These are phyloP conservation scores for Phaseolus coccineus DNA, from an alignment of 331 rosid species.

Conservation along the genomic window DNA sequence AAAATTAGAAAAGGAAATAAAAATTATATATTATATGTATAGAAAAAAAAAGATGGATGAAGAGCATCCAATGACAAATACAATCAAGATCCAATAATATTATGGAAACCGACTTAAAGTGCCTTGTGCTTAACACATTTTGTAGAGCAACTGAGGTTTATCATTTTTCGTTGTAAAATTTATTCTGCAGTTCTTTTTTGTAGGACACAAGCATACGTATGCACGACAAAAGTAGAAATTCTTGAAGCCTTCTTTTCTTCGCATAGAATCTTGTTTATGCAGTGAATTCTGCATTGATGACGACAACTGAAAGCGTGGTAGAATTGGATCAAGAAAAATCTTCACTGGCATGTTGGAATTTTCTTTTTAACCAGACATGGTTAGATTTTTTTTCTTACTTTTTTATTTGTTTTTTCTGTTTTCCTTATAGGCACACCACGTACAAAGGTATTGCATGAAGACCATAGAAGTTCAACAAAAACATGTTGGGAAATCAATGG, in stretches of 20 bases:
- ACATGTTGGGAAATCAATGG: neutral
- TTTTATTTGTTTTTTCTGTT: neutral
- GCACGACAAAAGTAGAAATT: neutral
- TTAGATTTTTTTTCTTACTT: neutral
- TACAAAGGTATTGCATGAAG: neutral
- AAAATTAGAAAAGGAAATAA: neutral
- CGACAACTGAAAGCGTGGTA: neutral
- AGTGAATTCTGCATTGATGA: slow-evolving; percentile 5
- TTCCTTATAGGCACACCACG: neutral
- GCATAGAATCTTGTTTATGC: neutral
- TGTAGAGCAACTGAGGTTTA: neutral
- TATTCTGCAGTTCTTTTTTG: neutral
- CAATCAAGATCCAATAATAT: neutral
- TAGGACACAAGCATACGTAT: neutral
- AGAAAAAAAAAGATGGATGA: no score
- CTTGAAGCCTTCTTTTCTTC: neutral
- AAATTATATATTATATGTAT: no score
- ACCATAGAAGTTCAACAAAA: neutral
- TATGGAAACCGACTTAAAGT: neutral
- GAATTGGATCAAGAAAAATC: neutral
- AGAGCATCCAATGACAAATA: neutral
- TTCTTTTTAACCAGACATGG: neutral
- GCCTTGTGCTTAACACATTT: neutral
- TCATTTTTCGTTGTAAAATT: neutral
- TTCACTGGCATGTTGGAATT: neutral